phyloP scores from a whole-genome alignment of 306 rosid genomes.

The cucumber (Cucumis sativus) region Cucumber_9930_V3 NC_026655.2:27506001-27506500 shows the following conservation, averaged over 20 bases:
- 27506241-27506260: conserved; percentile 37
- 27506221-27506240: conserved; percentile 36
- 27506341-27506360: conserved; percentile 31
- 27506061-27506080: conserved; percentile 43
- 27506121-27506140: conserved; percentile 18
- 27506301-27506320: conserved; percentile 31
- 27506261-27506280: conserved; percentile 54
- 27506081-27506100: conserved; percentile 28
- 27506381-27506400: conserved; percentile 32
- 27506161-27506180: conserved; percentile 44
- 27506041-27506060: conserved; percentile 42
- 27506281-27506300: conserved; percentile 30
- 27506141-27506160: conserved; percentile 20
- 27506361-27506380: conserved; percentile 58
- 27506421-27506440: conserved; percentile 40
- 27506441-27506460: conserved; percentile 51
- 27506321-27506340: conserved; percentile 32
- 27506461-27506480: conserved; percentile 61
- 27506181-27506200: conserved; percentile 45
- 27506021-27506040: conserved; percentile 44
- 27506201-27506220: conserved; percentile 32
- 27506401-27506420: conserved; percentile 28
- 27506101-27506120: conserved; percentile 15
- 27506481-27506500: conserved; percentile 42
- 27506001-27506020: conserved; percentile 32